Percentiles rank a stretch among this genome's conserved stretches.
Evolutionary conservation across 768 basidiomycete species (phyloP).

Genomic region (Gymnopilus dilepis): DNA sequence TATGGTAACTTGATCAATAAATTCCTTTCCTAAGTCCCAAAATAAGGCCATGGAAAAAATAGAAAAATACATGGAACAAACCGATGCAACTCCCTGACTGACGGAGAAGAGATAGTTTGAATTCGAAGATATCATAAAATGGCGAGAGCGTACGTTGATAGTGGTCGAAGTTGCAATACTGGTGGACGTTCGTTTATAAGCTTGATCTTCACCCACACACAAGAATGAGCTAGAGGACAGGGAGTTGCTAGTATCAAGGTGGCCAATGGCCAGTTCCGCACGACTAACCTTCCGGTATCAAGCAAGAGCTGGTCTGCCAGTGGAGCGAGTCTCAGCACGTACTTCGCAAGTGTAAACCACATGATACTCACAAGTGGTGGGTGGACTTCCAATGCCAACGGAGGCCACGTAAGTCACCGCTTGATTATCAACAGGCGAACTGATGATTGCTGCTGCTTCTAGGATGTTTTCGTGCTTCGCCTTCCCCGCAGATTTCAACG

Average conservation of each 20-base stretch:
- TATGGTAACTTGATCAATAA: slow-evolving; percentile 58
- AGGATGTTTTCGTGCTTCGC: slow-evolving; percentile 30
- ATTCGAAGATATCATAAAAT: too few relatives aligned
- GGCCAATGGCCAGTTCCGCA: not conserved
- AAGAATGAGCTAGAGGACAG: slow-evolving; percentile 61
- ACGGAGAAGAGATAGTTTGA: too few relatives aligned
- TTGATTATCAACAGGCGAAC: slow-evolving; percentile 42
- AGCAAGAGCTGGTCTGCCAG: slow-evolving; percentile 54
- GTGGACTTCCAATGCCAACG: slow-evolving; percentile 58
- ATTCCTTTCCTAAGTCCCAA: slow-evolving; percentile 32
- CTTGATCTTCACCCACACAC: slow-evolving; percentile 60
- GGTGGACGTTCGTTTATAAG: slow-evolving; percentile 54
- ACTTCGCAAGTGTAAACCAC: not conserved
- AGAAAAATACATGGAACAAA: slow-evolving; percentile 14
- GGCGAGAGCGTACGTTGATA: slow-evolving; percentile 54
- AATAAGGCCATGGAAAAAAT: not conserved
- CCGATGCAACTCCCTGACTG: slow-evolving; percentile 66
- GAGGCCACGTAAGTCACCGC: slow-evolving; percentile 49
- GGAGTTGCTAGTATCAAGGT: not conserved
- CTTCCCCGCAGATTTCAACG: slow-evolving; percentile 30
- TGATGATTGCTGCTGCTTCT: slow-evolving; percentile 46
- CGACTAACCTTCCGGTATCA: slow-evolving; percentile 57
- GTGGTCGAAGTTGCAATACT: slow-evolving; percentile 51
- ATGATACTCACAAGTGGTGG: slow-evolving; percentile 52
- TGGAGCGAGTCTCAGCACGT: too few relatives aligned